Conservation (phyloP, 2,329 filamentous ascomycete species). For the Dothideomycetes sp. region DNA sequence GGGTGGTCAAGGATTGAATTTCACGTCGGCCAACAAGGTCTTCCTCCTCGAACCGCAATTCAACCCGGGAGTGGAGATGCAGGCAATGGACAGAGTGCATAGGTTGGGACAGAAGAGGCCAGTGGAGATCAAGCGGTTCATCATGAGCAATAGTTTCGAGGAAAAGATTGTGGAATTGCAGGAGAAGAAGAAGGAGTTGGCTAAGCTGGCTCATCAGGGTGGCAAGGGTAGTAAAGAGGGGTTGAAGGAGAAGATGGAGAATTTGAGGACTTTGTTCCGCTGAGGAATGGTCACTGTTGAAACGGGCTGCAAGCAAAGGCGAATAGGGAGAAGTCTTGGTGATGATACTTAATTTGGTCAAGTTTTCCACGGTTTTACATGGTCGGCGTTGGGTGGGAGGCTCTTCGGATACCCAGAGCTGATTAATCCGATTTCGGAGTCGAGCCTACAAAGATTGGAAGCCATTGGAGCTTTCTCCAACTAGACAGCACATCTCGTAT, state of each 20-base stretch:
- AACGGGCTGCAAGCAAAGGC: not conserved
- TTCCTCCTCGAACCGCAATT: conserved; percentile 99
- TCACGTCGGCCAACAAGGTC: conserved; percentile 74
- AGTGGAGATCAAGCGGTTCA: conserved; percentile 76
- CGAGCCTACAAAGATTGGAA: too few relatives aligned
- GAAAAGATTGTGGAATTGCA: conserved; percentile 86
- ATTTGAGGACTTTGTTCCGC: conserved; percentile 48
- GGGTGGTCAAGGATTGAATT: conserved; percentile 81
- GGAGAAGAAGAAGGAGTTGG: conserved; percentile 84
- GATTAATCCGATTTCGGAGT: too few relatives aligned
- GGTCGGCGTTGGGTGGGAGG: too few relatives aligned
- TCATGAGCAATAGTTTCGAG: conserved; percentile 86
- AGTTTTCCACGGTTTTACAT: too few relatives aligned
- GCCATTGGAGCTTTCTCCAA: too few relatives aligned
- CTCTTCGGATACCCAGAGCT: too few relatives aligned
- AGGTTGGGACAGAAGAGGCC: conserved; percentile 80
- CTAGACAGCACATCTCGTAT: too few relatives aligned
- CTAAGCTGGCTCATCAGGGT: conserved; percentile 60
- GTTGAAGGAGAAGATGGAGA: conserved; percentile 53
- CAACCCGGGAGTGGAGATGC: conserved; percentile 88
- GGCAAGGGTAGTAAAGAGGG: conserved; percentile 49
- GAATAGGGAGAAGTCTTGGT: too few relatives aligned
- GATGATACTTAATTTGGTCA: too few relatives aligned
- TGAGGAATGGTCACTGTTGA: conserved; percentile 4
- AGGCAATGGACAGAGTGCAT: conserved; percentile 89